Base-by-base conservation (phyloP, 345 rosid species). In the thale cress (Arabidopsis thaliana) region DNA sequence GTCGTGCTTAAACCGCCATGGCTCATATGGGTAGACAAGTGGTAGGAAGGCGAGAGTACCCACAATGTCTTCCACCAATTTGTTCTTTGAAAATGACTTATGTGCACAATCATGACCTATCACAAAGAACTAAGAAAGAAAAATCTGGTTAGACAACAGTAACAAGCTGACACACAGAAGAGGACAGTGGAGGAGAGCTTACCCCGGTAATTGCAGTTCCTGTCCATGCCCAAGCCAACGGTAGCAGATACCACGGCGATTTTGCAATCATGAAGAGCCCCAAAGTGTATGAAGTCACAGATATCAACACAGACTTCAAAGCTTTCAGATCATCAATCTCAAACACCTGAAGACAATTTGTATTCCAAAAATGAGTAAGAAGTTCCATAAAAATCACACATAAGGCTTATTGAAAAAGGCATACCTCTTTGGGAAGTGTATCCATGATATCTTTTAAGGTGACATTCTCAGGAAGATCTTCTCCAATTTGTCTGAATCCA, bases 21-120 rank as follows among this genome's bases (percentile, higher is more conserved):
- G 97, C 81, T 90, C 96, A 50, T 94, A 94, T 2, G 98, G 97
- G 78, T 94, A 94, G 44, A 91, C 91, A 56, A 94, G 82, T 0
- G 97, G 97, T 73, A 94, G 65, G 76, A 91, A 91, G 68, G 97
- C 96, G 69, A 91, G 88, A 44, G 97, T 94, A 78, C 98, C 97
- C 30, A 91, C 96, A 66, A 94, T 82, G 77, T 94, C 98, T 84
- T 94, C 98, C 77, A 90, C 55, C 51, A 91, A 78, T 83, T 94
- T 94, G 87, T 87, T 94, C 84, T 77, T 90, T 2, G 97, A 87
- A 82, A 94, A 95, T 73, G 97, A 87, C 73, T 90, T 91, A 82
- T 95, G 99, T 63, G 97, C 97, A 80, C 99, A 94, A 72, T 94
- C 99, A 45, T 94, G 99, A 36, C 99, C 99, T 85, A 94, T 88